Conservation (phyloP, 2,329 filamentous ascomycete genomes). For the Aspergillus candidus region DNA sequence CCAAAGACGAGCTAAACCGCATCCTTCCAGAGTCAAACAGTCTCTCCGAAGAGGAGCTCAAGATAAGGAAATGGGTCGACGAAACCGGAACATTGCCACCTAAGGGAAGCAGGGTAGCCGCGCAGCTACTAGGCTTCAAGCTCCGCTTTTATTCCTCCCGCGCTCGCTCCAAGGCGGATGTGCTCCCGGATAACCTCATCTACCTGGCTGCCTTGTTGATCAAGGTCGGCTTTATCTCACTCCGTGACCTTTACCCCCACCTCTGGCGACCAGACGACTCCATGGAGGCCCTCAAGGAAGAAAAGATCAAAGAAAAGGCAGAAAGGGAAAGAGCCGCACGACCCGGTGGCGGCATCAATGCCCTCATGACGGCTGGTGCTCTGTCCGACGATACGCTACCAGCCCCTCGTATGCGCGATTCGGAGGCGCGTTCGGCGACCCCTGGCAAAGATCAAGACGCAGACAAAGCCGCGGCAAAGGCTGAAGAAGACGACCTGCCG, state of each 20-base stretch:
- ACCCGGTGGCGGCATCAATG: constrained; percentile 70
- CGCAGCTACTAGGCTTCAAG: constrained; percentile 94
- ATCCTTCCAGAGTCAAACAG: constrained; percentile 38
- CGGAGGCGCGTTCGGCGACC: constrained; percentile 46
- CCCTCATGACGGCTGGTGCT: constrained; percentile 78
- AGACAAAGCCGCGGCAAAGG: constrained; percentile 32
- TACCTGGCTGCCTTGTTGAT: constrained; percentile 87
- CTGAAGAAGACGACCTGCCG: constrained; percentile 49
- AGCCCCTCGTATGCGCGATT: constrained; percentile 47
- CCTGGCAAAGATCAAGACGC: constrained; percentile 49
- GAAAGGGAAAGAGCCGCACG: constrained; percentile 68
- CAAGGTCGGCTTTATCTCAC: constrained; percentile 93
- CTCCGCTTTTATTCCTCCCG: constrained; percentile 87
- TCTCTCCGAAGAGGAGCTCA: constrained; percentile 45
- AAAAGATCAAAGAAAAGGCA: constrained; percentile 67
- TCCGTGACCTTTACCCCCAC: constrained; percentile 86
- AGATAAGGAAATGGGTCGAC: constrained; percentile 68
- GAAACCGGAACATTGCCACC: constrained; percentile 77
- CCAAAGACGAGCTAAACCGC: constrained; percentile 51
- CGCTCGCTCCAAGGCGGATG: constrained; percentile 66
- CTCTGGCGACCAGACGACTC: constrained; percentile 77
- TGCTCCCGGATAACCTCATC: constrained; percentile 84
- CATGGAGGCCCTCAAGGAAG: constrained; percentile 68
- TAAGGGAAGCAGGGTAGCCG: constrained; percentile 80
- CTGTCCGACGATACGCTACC: constrained; percentile 72